Base-by-base conservation (phyloP, 371 early-diverging fungal species). In the Syncephalastrum monosporum region DNA sequence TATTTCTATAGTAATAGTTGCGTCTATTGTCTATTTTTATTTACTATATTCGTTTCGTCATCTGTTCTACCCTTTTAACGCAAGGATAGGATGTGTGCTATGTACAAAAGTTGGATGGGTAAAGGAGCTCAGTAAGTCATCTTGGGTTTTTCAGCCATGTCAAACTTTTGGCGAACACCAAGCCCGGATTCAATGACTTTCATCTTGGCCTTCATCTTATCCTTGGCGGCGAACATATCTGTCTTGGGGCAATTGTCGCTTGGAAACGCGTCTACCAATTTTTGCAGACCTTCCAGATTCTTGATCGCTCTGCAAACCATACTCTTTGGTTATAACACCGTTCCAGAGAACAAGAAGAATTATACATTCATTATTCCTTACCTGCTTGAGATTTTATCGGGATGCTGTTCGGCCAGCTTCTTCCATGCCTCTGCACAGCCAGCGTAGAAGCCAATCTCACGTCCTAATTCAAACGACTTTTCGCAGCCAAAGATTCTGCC, bases 401-500 rank as follows among this genome's bases (percentile, higher is more conserved):
- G 71, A 46, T 76, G 71, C 19, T 57, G 29, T 12, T 53, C 24
- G 4, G 63, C 61, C 23, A 85, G 56, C 12, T 69, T 50, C 13
- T 74, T 67, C 91, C 91, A 91, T 48, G 77, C 63, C 42, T 84
- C 76, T 13, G 79, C 83, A 59, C 87, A 85, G 10, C 91, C 91
- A 4, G 73, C 65, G 65, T 89, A 91, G 57, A 84, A 89, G 17
- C 90, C 90, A 53, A 89, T 72, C 61, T 91, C 91, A 33, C 76
- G 77, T 21, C 86, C 85, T 3, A 91, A 68, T 42, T 82, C 86
- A 64, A 82, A 88, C 2, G 88, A 89, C 42, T 86, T 83, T 66
- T 86, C 87, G 38, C 83, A 82, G 5, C 91, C 91, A 71, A 89
- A 77, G 52, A 85, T 75, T 27, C 85, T 82, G 5, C 91, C 91